Conservation (phyloP, 2,329 filamentous ascomycete genomes). For the Calonectria naviculata region DNA sequence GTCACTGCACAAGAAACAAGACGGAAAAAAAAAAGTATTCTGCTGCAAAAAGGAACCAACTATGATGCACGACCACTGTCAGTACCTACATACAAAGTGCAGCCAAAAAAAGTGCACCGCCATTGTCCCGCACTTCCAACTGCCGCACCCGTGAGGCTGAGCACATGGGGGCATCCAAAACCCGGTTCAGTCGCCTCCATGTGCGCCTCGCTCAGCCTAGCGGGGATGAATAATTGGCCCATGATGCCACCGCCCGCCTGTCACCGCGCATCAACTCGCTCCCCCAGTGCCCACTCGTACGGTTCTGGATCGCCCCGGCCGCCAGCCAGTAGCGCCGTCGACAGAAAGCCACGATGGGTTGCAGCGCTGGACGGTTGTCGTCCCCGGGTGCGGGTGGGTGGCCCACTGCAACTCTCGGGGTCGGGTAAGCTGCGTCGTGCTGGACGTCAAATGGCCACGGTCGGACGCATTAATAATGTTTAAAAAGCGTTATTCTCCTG, state of each 20-base stretch:
- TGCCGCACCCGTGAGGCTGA: constrained; percentile 13
- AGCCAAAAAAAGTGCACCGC: constrained; percentile 7
- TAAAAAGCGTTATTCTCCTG: too few species aligned
- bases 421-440: background rate
- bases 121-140: background rate
- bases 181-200: background rate
- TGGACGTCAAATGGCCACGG: background rate
- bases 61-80: background rate
- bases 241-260: background rate
- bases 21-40: too few species aligned
- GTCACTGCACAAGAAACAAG: too few species aligned
- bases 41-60: background rate
- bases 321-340: background rate
- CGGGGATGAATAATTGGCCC: background rate
- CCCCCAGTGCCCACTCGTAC: background rate
- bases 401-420: background rate
- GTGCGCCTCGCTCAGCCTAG: background rate
- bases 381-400: background rate
- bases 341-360: background rate
- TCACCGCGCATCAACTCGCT: background rate
- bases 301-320: background rate
- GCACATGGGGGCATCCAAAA: background rate
- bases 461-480: constrained; percentile 2
- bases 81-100: background rate
- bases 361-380: background rate